Evolutionary conservation across 257 asterid species (phyloP), one percentile per base, ranked within the genome.

Genomic region (Cinchona pubescens): DNA sequence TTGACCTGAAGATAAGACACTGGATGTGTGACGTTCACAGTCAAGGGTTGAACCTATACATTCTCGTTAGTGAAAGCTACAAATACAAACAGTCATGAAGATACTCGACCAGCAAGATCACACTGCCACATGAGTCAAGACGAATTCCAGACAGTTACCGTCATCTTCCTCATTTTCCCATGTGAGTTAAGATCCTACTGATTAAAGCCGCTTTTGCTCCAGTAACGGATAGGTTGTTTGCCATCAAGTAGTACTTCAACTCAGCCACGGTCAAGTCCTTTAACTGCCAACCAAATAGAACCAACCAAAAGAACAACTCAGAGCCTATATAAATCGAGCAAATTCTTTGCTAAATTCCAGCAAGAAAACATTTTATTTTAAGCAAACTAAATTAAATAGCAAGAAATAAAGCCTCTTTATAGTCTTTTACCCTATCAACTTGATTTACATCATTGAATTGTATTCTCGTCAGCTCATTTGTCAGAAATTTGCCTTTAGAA

Each of bases 161-260:
- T 62, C 14, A 15, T 21, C 25, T 51, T 25, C 13, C 32, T 90
- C 80, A 94, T 81, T 88, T 89, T 21, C 97, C 96, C 95, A 94
- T 87, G 75, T 94, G 97, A 81, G 86, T 89, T 75, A 94, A 80
- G 75, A 94, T 92, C 88, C 97, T 87, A 81, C 89, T 87, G 71
- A 94, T 82, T 55, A 94, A 81, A 59, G 86, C 90, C 61, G 90
- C 89, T 86, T 94, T 94, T 75, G 88, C 88, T 75, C 98, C 98
- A 51, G 92, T 72, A 69, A 92, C 83, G 27, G 92, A 81, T 48
- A 89, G 85, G 77, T 80, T 79, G 81, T 90, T 86, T 37, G 87
- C 92, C 2, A 69, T 74, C 80, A 94, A 87, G 78, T 92, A 94
- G 76, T 62, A 78, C 88, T 92, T 94, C 76, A 94, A 84, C 85